Conservation (phyloP, 805 yeast species). For the Tanozyma kutaoensis region DNA sequence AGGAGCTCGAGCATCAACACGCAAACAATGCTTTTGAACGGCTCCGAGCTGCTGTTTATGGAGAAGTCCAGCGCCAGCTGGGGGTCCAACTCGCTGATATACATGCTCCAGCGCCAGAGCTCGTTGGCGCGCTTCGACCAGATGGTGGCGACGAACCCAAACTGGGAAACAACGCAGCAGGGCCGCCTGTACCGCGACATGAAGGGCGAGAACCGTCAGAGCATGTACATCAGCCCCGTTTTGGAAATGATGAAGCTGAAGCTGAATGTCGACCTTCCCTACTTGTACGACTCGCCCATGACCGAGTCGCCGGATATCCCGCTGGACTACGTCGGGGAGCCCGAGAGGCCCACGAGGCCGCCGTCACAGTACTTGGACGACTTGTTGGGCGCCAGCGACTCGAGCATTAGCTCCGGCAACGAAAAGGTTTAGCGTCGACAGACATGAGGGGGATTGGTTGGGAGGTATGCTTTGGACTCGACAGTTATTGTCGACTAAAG, state of each 20-base stretch:
- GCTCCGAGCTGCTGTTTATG: constrained; percentile 10
- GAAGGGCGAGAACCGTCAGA: constrained; percentile 16
- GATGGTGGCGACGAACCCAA: too few species aligned
- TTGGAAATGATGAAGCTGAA: constrained; percentile 16
- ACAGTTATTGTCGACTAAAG: too few species aligned
- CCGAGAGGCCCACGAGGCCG: constrained; percentile 18
- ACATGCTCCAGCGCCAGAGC: constrained; percentile 4
- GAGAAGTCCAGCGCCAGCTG: constrained; percentile 7
- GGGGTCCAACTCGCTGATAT: constrained; percentile 5
- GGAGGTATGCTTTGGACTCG: too few species aligned
- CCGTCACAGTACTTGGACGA: constrained; percentile 38
- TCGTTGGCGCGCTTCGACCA: constrained; percentile 3
- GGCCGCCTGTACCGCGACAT: constrained; percentile 17
- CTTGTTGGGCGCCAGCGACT: constrained; percentile 14
- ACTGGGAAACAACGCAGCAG: constrained; percentile 6
- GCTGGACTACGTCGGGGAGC: background rate
- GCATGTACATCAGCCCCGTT: constrained; percentile 43
- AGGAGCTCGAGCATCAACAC: constrained; percentile 2
- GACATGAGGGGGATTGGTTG: too few species aligned
- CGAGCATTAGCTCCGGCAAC: too few species aligned
- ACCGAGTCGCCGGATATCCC: background rate
- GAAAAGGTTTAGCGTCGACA: too few species aligned
- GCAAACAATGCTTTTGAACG: constrained; percentile 4
- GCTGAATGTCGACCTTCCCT: background rate
- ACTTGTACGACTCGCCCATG: background rate